Conservation (phyloP, 1,284 basidiomycete genomes). For the Tilletiaria anomala region DNA sequence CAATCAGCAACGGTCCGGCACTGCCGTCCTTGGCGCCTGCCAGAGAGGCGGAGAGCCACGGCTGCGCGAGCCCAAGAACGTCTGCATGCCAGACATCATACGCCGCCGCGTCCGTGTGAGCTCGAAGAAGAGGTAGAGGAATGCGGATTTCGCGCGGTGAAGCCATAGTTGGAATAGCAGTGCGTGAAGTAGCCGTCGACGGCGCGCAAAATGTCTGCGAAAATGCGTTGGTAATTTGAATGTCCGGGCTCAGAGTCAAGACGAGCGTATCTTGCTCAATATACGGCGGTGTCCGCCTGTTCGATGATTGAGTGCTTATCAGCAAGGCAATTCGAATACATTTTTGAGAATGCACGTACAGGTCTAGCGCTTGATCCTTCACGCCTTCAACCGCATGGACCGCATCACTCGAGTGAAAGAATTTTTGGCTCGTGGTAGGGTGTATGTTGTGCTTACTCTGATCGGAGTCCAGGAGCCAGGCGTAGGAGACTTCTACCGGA, state of each 20-base stretch:
- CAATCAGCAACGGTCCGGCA: constrained; percentile 1
- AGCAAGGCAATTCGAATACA: no score
- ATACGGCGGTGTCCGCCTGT: no score
- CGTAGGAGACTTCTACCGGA: no score
- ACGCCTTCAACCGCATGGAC: no score
- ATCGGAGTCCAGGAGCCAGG: background rate
- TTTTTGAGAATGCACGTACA: no score
- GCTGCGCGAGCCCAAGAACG: constrained; percentile 13
- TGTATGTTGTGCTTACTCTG: constrained; percentile 7
- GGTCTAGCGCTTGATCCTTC: no score
- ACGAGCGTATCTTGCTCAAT: no score
- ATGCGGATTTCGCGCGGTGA: constrained; percentile 36
- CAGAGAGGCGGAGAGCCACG: constrained; percentile 28
- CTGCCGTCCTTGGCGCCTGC: constrained; percentile 39
- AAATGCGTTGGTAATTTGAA: constrained; percentile 15
- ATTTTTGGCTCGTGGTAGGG: constrained; percentile 58
- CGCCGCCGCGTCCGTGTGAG: constrained; percentile 44
- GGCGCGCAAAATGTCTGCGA: constrained; percentile 19
- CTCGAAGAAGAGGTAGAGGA: constrained; percentile 37
- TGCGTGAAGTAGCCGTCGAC: background rate
- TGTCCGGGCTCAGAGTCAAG: background rate
- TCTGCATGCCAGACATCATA: constrained; percentile 28
- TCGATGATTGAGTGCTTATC: no score
- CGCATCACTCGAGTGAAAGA: constrained; percentile 57
- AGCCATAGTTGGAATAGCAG: background rate